These are phyloP conservation scores for Fagopyrum homotropicum DNA, from an alignment of 148 eudicot genomes.

Conservation along the genomic window DNA sequence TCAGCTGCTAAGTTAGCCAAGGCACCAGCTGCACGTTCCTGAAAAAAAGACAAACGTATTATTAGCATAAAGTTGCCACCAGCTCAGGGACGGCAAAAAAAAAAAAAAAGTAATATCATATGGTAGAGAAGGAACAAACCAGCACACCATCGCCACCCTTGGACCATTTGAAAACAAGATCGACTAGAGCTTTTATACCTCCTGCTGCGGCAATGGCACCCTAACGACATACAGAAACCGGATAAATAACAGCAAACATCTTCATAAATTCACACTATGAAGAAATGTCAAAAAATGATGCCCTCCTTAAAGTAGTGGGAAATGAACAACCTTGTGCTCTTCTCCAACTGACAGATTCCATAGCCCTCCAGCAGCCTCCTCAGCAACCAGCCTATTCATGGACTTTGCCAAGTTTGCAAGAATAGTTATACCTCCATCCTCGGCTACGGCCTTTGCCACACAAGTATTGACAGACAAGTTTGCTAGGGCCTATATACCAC, in stretches of 20 bases:
- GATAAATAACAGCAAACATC: neutral
- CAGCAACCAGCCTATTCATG: conserved; percentile 88
- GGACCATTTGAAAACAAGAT: conserved; percentile 91
- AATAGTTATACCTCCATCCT: conserved; percentile 79
- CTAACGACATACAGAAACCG: conserved; percentile 29
- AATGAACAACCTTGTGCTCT: conserved; percentile 82
- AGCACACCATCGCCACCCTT: conserved; percentile 83
- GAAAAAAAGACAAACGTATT: conserved; percentile 20
- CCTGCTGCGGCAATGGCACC: conserved; percentile 95
- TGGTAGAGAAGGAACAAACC: conserved; percentile 45
- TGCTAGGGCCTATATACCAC: conserved; percentile 67
- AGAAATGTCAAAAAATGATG: neutral
- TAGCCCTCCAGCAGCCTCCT: conserved; percentile 99
- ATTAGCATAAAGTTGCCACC: neutral
- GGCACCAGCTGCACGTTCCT: conserved; percentile 99
- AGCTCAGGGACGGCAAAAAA: neutral
- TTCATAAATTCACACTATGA: neutral
- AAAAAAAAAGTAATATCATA: neutral
- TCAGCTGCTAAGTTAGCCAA: conserved; percentile 96
- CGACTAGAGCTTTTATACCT: conserved; percentile 84
- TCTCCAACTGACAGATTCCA: conserved; percentile 99
- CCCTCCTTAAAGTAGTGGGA: neutral
- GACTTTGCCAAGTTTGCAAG: conserved; percentile 82
- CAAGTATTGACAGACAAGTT: conserved; percentile 88
- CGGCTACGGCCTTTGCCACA: conserved; percentile 97